These are phyloP conservation scores for Byssochlamys sp. DNA, from an alignment of 2,329 filamentous ascomycete species.

Conservation along the genomic window DNA sequence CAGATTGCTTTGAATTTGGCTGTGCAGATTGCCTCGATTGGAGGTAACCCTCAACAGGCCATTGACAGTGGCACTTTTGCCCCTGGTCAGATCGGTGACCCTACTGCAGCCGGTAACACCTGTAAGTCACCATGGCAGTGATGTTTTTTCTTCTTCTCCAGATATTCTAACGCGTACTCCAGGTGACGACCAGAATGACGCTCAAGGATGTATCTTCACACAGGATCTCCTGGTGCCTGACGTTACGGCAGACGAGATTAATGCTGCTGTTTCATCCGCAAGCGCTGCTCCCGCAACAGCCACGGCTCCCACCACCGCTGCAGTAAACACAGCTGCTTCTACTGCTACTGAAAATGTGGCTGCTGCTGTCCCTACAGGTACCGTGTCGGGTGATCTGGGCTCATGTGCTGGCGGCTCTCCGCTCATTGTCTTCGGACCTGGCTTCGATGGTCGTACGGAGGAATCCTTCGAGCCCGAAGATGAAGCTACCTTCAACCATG, in stretches of 20 bases:
- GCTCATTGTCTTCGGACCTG: slow-evolving; percentile 41
- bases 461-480: slow-evolving; percentile 29
- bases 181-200: slow-evolving; percentile 36
- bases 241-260: slow-evolving; percentile 44
- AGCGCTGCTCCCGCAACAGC: slow-evolving; percentile 9
- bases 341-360: neutral
- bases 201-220: slow-evolving; percentile 47
- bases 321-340: slow-evolving; percentile 4
- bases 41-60: slow-evolving; percentile 53
- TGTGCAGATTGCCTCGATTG: slow-evolving; percentile 50
- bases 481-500: neutral
- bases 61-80: slow-evolving; percentile 55
- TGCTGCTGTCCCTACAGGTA: slow-evolving; percentile 2
- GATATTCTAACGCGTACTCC: neutral
- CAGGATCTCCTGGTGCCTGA: slow-evolving; percentile 46
- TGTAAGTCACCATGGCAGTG: slow-evolving; percentile 22
- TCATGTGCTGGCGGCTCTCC: slow-evolving; percentile 35
- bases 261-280: slow-evolving; percentile 37
- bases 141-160: neutral
- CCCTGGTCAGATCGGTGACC: slow-evolving; percentile 47
- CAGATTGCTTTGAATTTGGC: slow-evolving; percentile 51
- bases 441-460: slow-evolving; percentile 41
- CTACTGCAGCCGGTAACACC: slow-evolving; percentile 44
- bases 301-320: slow-evolving; percentile 8
- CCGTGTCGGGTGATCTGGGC: slow-evolving; percentile 32